Percentiles rank a stretch among this genome's conserved stretches.
These are phyloP conservation scores for Kalmusia sp. DNA, from an alignment of 2,329 filamentous ascomycete genomes.

Conservation along the genomic window DNA sequence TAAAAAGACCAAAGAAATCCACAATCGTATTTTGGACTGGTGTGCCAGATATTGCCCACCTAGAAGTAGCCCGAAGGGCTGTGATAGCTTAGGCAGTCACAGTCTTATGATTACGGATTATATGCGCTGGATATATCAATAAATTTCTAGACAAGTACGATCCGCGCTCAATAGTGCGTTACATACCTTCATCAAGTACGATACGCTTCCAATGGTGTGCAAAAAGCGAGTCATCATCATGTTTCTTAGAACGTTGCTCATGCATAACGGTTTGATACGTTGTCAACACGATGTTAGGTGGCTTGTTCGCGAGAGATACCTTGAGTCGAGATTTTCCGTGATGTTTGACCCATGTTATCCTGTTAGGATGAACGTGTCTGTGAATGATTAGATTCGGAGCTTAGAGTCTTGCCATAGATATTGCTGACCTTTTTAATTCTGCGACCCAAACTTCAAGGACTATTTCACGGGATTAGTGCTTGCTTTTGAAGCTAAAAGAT, in stretches of 20 bases:
- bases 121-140: slow-evolving; percentile 40
- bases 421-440: background rate
- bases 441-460: background rate
- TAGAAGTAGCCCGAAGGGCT: slow-evolving; percentile 24
- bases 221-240: slow-evolving; percentile 20
- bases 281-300: slow-evolving; percentile 18
- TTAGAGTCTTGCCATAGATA: background rate
- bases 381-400: background rate
- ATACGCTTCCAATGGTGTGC: slow-evolving; percentile 48
- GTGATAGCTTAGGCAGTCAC: slow-evolving; percentile 27
- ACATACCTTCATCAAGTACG: slow-evolving; percentile 55
- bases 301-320: background rate
- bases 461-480: no score
- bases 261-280: slow-evolving; percentile 22
- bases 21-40: slow-evolving; percentile 27
- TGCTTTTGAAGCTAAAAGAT: no score
- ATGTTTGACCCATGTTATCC: background rate
- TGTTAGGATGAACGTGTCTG: background rate
- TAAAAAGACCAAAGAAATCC: slow-evolving; percentile 24
- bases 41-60: slow-evolving; percentile 60
- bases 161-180: no score
- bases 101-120: slow-evolving; percentile 48
- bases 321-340: background rate
- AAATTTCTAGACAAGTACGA: background rate
- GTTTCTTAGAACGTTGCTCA: slow-evolving; percentile 14